Base-by-base conservation (phyloP, 805 yeast species). In the Candida ulmi region DNA sequence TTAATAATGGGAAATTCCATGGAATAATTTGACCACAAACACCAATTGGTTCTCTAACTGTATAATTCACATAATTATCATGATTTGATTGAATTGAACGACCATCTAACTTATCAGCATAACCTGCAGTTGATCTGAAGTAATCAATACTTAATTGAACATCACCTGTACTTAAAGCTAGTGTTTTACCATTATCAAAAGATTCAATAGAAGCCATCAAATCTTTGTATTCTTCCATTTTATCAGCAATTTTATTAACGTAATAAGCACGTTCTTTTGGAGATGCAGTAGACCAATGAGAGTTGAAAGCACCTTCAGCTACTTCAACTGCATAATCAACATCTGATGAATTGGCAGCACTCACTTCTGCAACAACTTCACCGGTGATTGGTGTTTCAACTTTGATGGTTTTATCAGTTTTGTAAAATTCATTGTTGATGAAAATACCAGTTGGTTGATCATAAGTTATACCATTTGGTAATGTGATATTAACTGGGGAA, bases 371-470 rank as follows among this genome's bases (percentile, higher is more conserved):
- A 38, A 83, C 70, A 27, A 63, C 66, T 54, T 78, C 80, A 50
- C 78, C 86, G 12, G 87, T 83, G 5, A 83, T 65, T 38, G 85
- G 85, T 42, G 71, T 65, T 39, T 74, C 73, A 13, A 71, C 75
- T 5, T 65, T 57, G 42, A 83, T 66, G n/a, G 79, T 76, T 54
- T 74, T 68, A 39, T 73, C 75, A 39, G 74, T 73, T 36, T 66
- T 53, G 40, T 82, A 80, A 55, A 83, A 87, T 61, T 86, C 86
- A 63, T 86, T 86, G 69, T 87, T 83, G 61, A 90, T 87, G 72
- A 86, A 90, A 52, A 90, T 67, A 47, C 96, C 96, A 11, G 84
- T 80, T 52, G 96, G 96, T 67, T 85, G 95, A 37, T 76, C 71
- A 57, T 82, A 83, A 27, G 69, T 65, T 25, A 65, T 49, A 21